Percentiles rank a stretch among this genome's conserved stretches.
phyloP scores from a whole-genome alignment of 108 stramenopile genomes.

The Schizochytrium sp. region DNA sequence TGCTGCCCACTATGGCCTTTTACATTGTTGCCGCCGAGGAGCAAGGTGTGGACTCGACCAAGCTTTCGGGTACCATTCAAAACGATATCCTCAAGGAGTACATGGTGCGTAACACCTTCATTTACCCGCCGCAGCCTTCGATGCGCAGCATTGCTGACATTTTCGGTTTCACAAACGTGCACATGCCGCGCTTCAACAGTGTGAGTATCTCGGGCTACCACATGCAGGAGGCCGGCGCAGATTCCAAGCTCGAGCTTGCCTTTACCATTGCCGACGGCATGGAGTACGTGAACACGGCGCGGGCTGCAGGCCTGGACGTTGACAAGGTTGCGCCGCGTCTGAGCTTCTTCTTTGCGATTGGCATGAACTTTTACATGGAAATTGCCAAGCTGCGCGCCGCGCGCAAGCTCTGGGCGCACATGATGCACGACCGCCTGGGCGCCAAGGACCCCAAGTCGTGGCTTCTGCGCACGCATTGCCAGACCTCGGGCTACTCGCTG shows the following conservation, averaged over 20 bases:
- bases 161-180: slow-evolving; percentile 60
- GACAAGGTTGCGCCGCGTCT: slow-evolving; percentile 87
- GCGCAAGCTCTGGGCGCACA: slow-evolving; percentile 76
- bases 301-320: slow-evolving; percentile 59
- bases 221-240: slow-evolving; percentile 98
- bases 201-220: slow-evolving; percentile 94
- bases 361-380: slow-evolving; percentile 90
- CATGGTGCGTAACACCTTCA: slow-evolving; percentile 73
- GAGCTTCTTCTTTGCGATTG: slow-evolving; percentile 95
- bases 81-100: slow-evolving; percentile 99
- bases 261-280: slow-evolving; percentile 82
- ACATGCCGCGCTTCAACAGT: slow-evolving; percentile 94
- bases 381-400: slow-evolving; percentile 82
- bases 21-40: slow-evolving; percentile 85
- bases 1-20: slow-evolving; percentile 82
- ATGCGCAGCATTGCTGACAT: slow-evolving; percentile 38
- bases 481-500: slow-evolving; percentile 85
- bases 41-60: slow-evolving; percentile 38
- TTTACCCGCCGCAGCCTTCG: slow-evolving; percentile 51
- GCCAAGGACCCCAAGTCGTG: slow-evolving; percentile 82
- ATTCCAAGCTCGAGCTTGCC: slow-evolving; percentile 86
- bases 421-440: slow-evolving; percentile 72
- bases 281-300: slow-evolving; percentile 46
- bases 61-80: slow-evolving; percentile 86
- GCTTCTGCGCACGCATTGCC: slow-evolving; percentile 87